Conservation (phyloP, 805 yeast genomes). For the Candida maltosa region DNA sequence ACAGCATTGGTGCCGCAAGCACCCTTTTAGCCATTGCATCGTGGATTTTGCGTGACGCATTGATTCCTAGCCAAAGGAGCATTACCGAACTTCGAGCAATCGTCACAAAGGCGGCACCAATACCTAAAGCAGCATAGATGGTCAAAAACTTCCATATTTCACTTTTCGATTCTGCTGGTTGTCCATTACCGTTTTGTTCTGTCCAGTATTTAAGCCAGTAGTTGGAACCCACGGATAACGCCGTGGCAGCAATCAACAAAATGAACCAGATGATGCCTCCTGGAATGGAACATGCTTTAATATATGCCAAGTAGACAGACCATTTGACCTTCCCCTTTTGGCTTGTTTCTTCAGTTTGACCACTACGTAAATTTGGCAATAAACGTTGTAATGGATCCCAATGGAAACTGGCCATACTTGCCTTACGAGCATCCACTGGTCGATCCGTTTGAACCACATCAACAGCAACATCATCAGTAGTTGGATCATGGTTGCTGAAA, state of each 20-base stretch:
- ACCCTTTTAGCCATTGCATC: conserved; percentile 54
- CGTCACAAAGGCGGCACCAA: conserved; percentile 47
- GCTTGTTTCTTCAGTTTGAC: conserved; percentile 40
- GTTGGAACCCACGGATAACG: conserved; percentile 42
- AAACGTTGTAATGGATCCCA: conserved; percentile 34
- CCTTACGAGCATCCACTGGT: conserved; percentile 17
- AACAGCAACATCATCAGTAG: neutral
- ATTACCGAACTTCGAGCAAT: conserved; percentile 45
- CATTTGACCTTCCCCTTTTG: conserved; percentile 59
- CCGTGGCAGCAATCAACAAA: conserved; percentile 18
- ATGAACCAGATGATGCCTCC: conserved; percentile 44
- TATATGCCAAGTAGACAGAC: conserved; percentile 51
- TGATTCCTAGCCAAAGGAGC: conserved; percentile 52
- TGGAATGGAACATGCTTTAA: conserved; percentile 53
- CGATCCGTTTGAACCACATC: neutral
- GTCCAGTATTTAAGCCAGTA: conserved; percentile 74
- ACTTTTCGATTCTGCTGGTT: no score
- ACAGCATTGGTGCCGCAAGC: conserved; percentile 59
- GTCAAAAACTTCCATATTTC: conserved; percentile 46
- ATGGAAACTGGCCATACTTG: conserved; percentile 61
- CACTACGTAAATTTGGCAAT: conserved; percentile 30
- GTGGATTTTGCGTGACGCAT: conserved; percentile 55
- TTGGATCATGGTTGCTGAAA: conserved; percentile 22
- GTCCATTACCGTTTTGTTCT: conserved; percentile 48
- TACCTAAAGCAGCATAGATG: conserved; percentile 54